A percentile compares a stretch with the other conserved stretches of the same genome.
Evolutionary conservation across 2,329 filamentous ascomycete species (phyloP).

Genomic region (Claviceps spartinae): DNA sequence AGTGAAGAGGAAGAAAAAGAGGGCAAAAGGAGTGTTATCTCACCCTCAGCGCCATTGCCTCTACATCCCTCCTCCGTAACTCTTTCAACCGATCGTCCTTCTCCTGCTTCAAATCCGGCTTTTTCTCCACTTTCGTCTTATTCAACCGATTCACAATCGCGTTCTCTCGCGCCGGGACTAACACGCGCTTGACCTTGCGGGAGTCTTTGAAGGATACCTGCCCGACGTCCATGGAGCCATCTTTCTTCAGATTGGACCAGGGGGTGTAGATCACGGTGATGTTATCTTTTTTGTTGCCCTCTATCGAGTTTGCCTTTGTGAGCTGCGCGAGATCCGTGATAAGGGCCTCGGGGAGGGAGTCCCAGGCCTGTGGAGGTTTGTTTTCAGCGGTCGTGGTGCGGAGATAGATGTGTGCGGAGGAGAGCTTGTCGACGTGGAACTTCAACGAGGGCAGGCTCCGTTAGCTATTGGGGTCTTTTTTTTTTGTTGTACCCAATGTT

Average conservation of each 20-base stretch:
- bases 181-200: slow-evolving; percentile 70
- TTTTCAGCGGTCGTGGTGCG: slow-evolving; percentile 46
- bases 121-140: slow-evolving; percentile 85
- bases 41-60: slow-evolving; percentile 48
- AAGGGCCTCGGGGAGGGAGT: slow-evolving; percentile 59
- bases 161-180: slow-evolving; percentile 73
- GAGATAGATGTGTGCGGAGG: slow-evolving; percentile 91
- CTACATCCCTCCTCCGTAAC: slow-evolving; percentile 58
- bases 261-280: slow-evolving; percentile 94
- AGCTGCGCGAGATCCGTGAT: slow-evolving; percentile 86
- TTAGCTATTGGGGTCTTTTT: not conserved
- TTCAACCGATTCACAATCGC: slow-evolving; percentile 92
- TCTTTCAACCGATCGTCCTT: slow-evolving; percentile 63
- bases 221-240: slow-evolving; percentile 87
- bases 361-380: slow-evolving; percentile 52
- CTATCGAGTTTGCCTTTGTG: slow-evolving; percentile 97
- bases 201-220: slow-evolving; percentile 91
- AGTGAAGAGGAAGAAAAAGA: not conserved
- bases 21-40: slow-evolving; percentile 9
- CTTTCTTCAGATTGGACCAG: slow-evolving; percentile 92
- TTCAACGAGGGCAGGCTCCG: slow-evolving; percentile 19
- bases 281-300: slow-evolving; percentile 99
- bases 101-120: slow-evolving; percentile 70
- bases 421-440: slow-evolving; percentile 97
- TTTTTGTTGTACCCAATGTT: not conserved